Evolutionary conservation across 805 yeast species (phyloP).

Genomic region (Dipodascus albidus): DNA sequence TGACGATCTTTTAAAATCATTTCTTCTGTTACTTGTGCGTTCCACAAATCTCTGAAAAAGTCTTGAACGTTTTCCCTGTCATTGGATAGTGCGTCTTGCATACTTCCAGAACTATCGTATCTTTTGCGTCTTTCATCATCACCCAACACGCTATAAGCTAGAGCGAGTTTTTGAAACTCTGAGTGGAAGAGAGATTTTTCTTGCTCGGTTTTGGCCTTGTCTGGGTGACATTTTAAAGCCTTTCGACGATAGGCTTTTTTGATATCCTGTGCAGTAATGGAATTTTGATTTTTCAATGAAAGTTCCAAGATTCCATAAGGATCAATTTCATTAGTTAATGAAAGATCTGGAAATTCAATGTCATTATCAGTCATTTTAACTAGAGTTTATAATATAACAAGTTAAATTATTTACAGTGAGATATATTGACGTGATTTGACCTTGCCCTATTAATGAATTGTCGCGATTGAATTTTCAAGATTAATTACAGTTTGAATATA

Average conservation of each 20-base stretch:
- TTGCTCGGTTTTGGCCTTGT: constrained; percentile 36
- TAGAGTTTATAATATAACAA: too few species aligned
- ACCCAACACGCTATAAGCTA: constrained; percentile 57
- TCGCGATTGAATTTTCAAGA: too few species aligned
- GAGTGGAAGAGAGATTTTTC: constrained; percentile 26
- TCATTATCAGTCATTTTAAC: too few species aligned
- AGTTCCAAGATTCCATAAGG: constrained; percentile 50
- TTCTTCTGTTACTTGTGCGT: constrained; percentile 25
- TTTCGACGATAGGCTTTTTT: constrained; percentile 56
- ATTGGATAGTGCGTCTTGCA: constrained; percentile 28
- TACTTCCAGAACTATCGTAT: constrained; percentile 62
- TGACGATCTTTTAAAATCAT: constrained; percentile 55
- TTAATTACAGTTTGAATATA: too few species aligned
- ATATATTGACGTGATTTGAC: too few species aligned
- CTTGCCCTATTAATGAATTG: too few species aligned
- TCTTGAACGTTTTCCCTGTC: constrained; percentile 27
- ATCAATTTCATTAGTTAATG: constrained; percentile 21
- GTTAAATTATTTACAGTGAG: too few species aligned
- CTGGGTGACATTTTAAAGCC: constrained; percentile 63
- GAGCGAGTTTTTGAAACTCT: constrained; percentile 59
- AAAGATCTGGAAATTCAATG: too few species aligned
- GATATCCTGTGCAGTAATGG: constrained; percentile 39
- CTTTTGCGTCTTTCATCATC: constrained; percentile 44
- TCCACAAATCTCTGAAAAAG: constrained; percentile 25
- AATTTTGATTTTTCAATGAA: constrained; percentile 13